These are phyloP conservation scores for Hypsizygus marmoreus DNA, from an alignment of 768 basidiomycete species.

Conservation along the genomic window DNA sequence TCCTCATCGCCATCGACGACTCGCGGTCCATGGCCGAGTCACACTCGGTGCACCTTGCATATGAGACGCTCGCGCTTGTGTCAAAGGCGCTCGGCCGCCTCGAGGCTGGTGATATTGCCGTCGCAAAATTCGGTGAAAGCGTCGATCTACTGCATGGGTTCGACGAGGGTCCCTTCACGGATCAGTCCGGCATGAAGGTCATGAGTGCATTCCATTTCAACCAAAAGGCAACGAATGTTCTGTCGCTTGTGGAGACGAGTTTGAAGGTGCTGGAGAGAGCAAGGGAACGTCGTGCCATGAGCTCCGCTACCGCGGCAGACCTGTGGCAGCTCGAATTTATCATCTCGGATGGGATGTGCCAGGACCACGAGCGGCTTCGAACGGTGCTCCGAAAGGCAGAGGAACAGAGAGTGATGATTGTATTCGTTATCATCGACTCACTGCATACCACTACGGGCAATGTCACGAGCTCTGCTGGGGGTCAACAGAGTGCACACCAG, in stretches of 20 bases:
- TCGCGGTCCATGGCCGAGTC: slow-evolving; percentile 96
- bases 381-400: slow-evolving; percentile 80
- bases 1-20: slow-evolving; percentile 93
- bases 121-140: slow-evolving; percentile 86
- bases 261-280: slow-evolving; percentile 75
- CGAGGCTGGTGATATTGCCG: slow-evolving; percentile 92
- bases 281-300: slow-evolving; percentile 61
- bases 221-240: slow-evolving; percentile 87
- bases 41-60: slow-evolving; percentile 90
- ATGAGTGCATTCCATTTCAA: slow-evolving; percentile 87
- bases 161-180: slow-evolving; percentile 76
- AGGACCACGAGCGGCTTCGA: slow-evolving; percentile 87
- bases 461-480: slow-evolving; percentile 16
- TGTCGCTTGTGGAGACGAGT: slow-evolving; percentile 78
- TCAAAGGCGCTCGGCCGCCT: slow-evolving; percentile 87
- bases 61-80: slow-evolving; percentile 90
- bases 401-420: slow-evolving; percentile 91
- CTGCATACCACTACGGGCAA: slow-evolving; percentile 46
- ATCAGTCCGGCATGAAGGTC: slow-evolving; percentile 77
- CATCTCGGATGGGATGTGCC: slow-evolving; percentile 98
- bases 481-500: slow-evolving; percentile 33
- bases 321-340: slow-evolving; percentile 98
- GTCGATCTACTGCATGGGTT: slow-evolving; percentile 92
- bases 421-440: slow-evolving; percentile 94
- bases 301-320: slow-evolving; percentile 70